Percentiles rank a stretch among this genome's conserved stretches.
These are phyloP conservation scores for Zygosaccharomyces pseudorouxii DNA, from an alignment of 805 yeast species.

Conservation along the genomic window DNA sequence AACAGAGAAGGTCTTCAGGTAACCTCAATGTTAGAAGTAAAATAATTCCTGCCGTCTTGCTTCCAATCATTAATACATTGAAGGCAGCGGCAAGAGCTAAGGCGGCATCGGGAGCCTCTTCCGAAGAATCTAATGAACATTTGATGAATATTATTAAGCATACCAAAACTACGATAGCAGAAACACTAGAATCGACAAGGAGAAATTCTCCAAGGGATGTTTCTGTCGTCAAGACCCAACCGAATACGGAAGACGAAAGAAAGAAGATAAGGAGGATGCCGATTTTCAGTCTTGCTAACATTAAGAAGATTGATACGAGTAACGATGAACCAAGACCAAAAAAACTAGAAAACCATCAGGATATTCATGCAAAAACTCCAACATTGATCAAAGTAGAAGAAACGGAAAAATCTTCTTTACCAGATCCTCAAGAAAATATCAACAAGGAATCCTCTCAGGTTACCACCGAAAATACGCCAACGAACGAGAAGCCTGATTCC, in stretches of 20 bases:
- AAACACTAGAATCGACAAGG: slow-evolving; percentile 22
- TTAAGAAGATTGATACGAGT: slow-evolving; percentile 15
- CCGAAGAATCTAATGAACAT: slow-evolving; percentile 31
- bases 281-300: slow-evolving; percentile 22
- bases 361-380: background rate
- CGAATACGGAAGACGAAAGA: slow-evolving; percentile 10
- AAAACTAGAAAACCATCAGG: background rate
- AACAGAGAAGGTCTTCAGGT: slow-evolving; percentile 6
- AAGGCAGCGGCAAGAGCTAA: slow-evolving; percentile 34
- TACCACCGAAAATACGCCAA: background rate
- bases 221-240: slow-evolving; percentile 13
- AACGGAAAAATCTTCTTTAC: too few species aligned
- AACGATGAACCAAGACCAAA: background rate
- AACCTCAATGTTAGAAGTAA: slow-evolving; percentile 15
- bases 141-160: slow-evolving; percentile 30
- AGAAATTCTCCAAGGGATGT: slow-evolving; percentile 12
- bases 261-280: slow-evolving; percentile 18
- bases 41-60: slow-evolving; percentile 27
- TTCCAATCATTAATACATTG: slow-evolving; percentile 32
- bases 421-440: background rate
- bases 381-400: slow-evolving; percentile 10
- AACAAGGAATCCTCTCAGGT: background rate
- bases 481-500: background rate
- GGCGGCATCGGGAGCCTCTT: slow-evolving; percentile 33
- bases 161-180: slow-evolving; percentile 30